Evolutionary conservation across 129 eudicot genomes (phyloP), one percentile per base, ranked within the genome.

Genomic region (Heracleum sosnowskyi): DNA sequence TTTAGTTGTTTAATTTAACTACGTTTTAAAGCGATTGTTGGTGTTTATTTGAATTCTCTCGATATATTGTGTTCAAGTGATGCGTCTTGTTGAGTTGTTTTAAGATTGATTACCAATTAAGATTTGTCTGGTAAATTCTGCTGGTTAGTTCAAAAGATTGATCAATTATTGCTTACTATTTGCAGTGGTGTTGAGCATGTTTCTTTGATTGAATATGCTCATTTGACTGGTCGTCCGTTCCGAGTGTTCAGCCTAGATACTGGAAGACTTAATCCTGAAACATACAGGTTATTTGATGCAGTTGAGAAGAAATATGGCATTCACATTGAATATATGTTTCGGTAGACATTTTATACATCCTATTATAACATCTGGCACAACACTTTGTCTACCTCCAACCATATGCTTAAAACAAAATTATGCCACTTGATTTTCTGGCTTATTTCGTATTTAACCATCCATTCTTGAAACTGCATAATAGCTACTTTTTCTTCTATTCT

Each of bases 121-220:
- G 1, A 5, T 51, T 20, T 51, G 26, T 62, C 17, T 62, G 18
- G 17, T 3, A 62, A 62, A 68, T 29, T 18, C 24, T 35, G 7
- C 73, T 78, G 24, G 68, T 4, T 42, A 11, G 18, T 41, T 77
- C 2, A 26, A 28, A 64, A 11, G 5, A 78, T 20, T 63, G 57
- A 11, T 53, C 12, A 34, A 2, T 33, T 69, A 40, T 18, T 42
- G 17, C 34, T n/a, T 44, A 29, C 11, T 70, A 49, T 63, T 87
- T 84, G 53, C 62, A 84, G 98, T 86, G 98, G 98, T 73, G 98
- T 97, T 0, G 98, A 95, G 82, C 97, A 91, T 86, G 98, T 95
- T 82, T 97, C 98, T 80, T 81, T 95, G 84, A 90, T 95, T 12
- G 97, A 95, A 81, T 95, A 95, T 57, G 98, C 98, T 24, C 96